Percentiles rank a stretch among this genome's conserved stretches.
Evolutionary conservation across 495 filamentous ascomycete species (phyloP).

Genomic region (Monascus purpureus): DNA sequence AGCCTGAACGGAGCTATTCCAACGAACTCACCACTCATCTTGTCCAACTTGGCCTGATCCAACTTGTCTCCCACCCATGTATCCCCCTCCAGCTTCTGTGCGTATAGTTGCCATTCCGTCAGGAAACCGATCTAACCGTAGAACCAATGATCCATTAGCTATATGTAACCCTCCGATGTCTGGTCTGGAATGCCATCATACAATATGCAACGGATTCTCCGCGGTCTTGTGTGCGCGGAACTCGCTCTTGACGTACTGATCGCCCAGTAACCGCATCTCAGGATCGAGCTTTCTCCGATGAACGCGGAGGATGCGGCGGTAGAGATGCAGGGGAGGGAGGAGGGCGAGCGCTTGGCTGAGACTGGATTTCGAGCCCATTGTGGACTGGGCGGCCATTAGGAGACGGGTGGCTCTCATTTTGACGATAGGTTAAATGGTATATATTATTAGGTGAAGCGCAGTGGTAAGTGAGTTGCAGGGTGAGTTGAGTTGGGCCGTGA

Average conservation of each 20-base stretch:
- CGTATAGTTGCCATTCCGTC: slow-evolving; percentile 92
- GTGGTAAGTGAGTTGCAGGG: background rate
- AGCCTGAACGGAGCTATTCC: no score
- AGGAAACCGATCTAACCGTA: slow-evolving; percentile 70
- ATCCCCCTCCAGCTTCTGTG: slow-evolving; percentile 78
- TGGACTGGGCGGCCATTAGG: slow-evolving; percentile 31
- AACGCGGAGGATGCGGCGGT: slow-evolving; percentile 71
- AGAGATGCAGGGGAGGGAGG: slow-evolving; percentile 81
- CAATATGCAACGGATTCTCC: slow-evolving; percentile 87
- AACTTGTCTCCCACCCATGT: slow-evolving; percentile 65
- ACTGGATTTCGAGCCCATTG: slow-evolving; percentile 33
- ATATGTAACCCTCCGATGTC: no score
- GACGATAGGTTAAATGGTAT: no score
- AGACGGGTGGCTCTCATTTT: slow-evolving; percentile 15
- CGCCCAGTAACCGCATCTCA: slow-evolving; percentile 70
- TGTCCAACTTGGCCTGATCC: slow-evolving; percentile 66
- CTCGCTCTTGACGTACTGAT: slow-evolving; percentile 83
- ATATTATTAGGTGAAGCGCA: no score
- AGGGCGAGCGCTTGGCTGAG: slow-evolving; percentile 56
- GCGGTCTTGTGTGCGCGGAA: slow-evolving; percentile 68
- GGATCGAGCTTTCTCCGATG: slow-evolving; percentile 64
- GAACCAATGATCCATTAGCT: no score
- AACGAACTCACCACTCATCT: slow-evolving; percentile 89
- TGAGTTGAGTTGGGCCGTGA: background rate
- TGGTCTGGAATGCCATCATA: slow-evolving; percentile 34